Evolutionary conservation across 441 rosid genomes (phyloP).

Genomic region (Bocquillonia castaneifolia): DNA sequence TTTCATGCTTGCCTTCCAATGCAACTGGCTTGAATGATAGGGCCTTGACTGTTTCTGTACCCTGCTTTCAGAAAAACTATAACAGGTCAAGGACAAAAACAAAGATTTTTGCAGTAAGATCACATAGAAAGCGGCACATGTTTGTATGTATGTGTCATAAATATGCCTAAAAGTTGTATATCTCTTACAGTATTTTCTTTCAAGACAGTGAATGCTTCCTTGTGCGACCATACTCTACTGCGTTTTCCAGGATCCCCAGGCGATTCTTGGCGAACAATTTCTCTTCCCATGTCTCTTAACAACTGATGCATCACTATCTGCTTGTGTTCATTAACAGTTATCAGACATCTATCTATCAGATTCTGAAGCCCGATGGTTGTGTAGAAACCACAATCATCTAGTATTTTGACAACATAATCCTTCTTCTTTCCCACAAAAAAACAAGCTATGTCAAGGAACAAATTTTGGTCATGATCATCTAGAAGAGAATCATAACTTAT

Average conservation of each 20-base stretch:
- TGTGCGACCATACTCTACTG: not conserved
- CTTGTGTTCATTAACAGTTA: not conserved
- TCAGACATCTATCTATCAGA: not conserved
- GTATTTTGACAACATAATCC: not conserved
- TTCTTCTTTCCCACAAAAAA: not conserved
- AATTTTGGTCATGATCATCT: not conserved
- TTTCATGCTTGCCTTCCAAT: too few species aligned
- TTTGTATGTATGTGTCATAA: not conserved
- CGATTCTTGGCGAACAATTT: not conserved
- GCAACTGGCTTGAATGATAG: not conserved
- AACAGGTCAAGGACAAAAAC: not conserved
- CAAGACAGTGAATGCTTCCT: not conserved
- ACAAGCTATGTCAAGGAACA: slow-evolving; percentile 6
- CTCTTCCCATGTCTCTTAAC: not conserved
- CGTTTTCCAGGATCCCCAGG: not conserved
- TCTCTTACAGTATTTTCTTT: not conserved
- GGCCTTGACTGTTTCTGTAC: not conserved
- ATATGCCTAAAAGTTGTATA: not conserved
- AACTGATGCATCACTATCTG: not conserved
- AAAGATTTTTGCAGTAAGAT: too few species aligned
- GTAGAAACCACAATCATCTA: not conserved
- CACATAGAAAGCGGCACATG: not conserved
- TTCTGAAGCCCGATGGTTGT: not conserved
- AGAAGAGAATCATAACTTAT: not conserved
- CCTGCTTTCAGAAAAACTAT: not conserved